These are phyloP conservation scores for Spongiforma sp. DNA, from an alignment of 1,284 basidiomycete species.

Conservation along the genomic window DNA sequence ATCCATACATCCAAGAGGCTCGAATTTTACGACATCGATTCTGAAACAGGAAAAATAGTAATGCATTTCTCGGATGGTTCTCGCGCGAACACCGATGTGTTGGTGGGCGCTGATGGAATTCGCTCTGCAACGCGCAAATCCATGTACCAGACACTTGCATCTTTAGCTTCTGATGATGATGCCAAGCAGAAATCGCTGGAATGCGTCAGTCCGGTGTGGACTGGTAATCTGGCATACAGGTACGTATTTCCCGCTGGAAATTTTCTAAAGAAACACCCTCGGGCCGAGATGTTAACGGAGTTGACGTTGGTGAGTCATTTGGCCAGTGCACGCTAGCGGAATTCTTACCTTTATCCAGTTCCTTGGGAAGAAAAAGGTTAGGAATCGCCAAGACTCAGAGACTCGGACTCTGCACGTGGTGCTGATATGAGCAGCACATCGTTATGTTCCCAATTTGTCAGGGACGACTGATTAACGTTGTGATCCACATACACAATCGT, in stretches of 20 bases:
- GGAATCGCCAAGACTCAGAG: too few relatives aligned
- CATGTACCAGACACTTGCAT: conserved; percentile 21
- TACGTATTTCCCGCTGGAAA: conserved; percentile 13
- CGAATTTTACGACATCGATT: conserved; percentile 22
- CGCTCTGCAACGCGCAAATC: conserved; percentile 24
- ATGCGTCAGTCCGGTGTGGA: conserved; percentile 24
- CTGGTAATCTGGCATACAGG: conserved; percentile 24
- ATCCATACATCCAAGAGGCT: conserved; percentile 40
- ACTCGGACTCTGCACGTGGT: too few relatives aligned
- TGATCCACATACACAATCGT: conserved; percentile 39
- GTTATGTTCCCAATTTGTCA: conserved; percentile 50
- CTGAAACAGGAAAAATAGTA: conserved; percentile 15
- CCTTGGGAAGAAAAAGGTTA: conserved; percentile 47
- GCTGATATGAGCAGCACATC: conserved; percentile 51
- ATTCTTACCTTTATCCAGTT: conserved; percentile 37
- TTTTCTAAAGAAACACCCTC: conserved; percentile 31
- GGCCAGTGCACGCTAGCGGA: not conserved
- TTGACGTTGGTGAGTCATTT: conserved; percentile 41
- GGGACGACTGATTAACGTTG: conserved; percentile 48
- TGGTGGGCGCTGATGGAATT: conserved; percentile 39
- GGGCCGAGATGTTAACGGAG: conserved; percentile 39
- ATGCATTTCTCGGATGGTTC: conserved; percentile 41
- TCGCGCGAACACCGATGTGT: conserved; percentile 36
- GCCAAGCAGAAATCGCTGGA: conserved; percentile 11
- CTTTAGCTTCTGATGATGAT: conserved; percentile 2